phyloP scores from a whole-genome alignment of 345 rosid genomes.

The Eucalyptus tenuipes region DNA sequence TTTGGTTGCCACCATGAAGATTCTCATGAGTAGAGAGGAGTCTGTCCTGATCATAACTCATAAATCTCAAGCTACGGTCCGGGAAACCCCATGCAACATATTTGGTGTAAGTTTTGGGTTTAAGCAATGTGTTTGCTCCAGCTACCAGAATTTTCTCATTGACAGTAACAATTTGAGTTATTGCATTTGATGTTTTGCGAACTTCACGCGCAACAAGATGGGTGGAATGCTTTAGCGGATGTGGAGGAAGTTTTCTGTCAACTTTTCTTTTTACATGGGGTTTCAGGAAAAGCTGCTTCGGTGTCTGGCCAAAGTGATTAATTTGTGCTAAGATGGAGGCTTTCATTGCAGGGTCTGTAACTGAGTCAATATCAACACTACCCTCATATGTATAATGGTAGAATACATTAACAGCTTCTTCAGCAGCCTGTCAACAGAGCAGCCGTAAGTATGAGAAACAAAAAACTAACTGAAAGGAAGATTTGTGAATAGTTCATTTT shows the following conservation, averaged over 20 bases:
- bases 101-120: slow-evolving; percentile 82
- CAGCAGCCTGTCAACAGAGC: slow-evolving; percentile 63
- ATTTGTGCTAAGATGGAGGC: slow-evolving; percentile 98
- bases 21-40: slow-evolving; percentile 93
- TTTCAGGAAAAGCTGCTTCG: slow-evolving; percentile 92
- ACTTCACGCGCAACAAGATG: slow-evolving; percentile 82
- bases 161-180: slow-evolving; percentile 64
- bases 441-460: background rate
- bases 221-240: slow-evolving; percentile 75
- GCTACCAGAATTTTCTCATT: slow-evolving; percentile 83
- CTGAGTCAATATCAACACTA: slow-evolving; percentile 97
- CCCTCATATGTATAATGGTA: slow-evolving; percentile 99
- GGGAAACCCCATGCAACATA: slow-evolving; percentile 97
- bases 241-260: slow-evolving; percentile 67
- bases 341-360: slow-evolving; percentile 96
- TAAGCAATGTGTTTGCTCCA: slow-evolving; percentile 61
- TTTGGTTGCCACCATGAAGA: slow-evolving; percentile 90
- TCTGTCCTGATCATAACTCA: slow-evolving; percentile 94
- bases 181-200: slow-evolving; percentile 65
- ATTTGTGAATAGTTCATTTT: background rate
- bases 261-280: slow-evolving; percentile 78
- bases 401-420: slow-evolving; percentile 98
- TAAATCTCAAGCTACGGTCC: slow-evolving; percentile 89
- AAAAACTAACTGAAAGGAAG: background rate
- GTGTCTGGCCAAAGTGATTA: slow-evolving; percentile 99